These are phyloP conservation scores for Termitomyces sp. DNA, from an alignment of 768 basidiomycete species.

Conservation along the genomic window DNA sequence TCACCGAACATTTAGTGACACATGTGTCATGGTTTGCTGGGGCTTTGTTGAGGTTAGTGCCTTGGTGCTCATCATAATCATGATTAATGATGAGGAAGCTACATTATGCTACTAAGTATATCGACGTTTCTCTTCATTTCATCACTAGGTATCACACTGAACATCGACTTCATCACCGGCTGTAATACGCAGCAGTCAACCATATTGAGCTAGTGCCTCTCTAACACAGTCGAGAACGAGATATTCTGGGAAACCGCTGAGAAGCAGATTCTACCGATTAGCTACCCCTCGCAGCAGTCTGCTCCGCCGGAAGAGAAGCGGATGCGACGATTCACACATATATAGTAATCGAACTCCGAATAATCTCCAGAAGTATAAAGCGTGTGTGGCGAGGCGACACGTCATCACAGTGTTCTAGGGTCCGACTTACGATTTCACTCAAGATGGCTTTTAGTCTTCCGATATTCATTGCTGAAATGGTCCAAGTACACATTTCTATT, in stretches of 20 bases:
- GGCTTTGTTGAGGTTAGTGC: not conserved
- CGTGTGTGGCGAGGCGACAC: not conserved
- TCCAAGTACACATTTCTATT: not conserved
- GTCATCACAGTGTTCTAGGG: not conserved
- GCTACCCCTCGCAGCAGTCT: no score
- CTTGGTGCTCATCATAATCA: not conserved
- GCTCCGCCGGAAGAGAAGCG: not conserved
- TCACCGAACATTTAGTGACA: not conserved
- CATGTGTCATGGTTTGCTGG: not conserved
- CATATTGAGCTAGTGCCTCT: no score
- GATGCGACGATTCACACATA: not conserved
- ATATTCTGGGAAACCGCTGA: no score
- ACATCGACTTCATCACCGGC: no score
- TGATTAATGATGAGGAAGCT: no score
- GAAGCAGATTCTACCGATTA: no score
- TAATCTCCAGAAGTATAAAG: not conserved
- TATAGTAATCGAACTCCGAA: not conserved
- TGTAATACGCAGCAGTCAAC: no score
- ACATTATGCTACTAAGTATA: no score
- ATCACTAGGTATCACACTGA: no score
- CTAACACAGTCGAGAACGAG: no score
- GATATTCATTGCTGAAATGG: not conserved
- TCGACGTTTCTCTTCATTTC: no score
- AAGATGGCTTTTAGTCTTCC: not conserved
- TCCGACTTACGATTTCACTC: no score